Conservation (phyloP, 2,329 filamentous ascomycete genomes). For the Scortechinia acanthostroma region DNA sequence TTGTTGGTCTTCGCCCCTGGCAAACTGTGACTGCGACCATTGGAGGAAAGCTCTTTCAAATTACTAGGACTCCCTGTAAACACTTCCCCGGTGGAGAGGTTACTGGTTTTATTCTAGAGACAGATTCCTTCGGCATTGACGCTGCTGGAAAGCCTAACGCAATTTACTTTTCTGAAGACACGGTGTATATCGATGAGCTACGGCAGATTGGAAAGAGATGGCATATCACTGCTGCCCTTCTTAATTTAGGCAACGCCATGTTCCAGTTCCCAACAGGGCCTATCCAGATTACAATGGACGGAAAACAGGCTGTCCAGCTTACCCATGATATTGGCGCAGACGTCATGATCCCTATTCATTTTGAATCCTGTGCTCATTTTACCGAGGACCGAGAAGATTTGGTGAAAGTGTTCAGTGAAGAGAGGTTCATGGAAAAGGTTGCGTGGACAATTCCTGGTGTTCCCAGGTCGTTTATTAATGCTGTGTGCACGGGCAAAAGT, state of each 20-base stretch:
- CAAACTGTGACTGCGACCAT: constrained; percentile 17
- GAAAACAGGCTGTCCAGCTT: constrained; percentile 26
- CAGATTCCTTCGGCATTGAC: constrained; percentile 21
- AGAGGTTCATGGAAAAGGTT: constrained; percentile 21
- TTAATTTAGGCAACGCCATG: constrained; percentile 29
- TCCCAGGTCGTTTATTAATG: not conserved
- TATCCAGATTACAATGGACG: constrained; percentile 33
- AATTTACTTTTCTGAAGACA: constrained; percentile 40
- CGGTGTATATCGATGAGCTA: constrained; percentile 33
- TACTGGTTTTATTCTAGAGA: constrained; percentile 31
- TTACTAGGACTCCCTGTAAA: constrained; percentile 31
- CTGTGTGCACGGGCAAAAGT: too few species aligned
- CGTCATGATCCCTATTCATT: constrained; percentile 35
- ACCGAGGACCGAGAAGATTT: constrained; percentile 21
- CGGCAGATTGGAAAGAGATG: constrained; percentile 19
- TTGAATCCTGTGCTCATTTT: constrained; percentile 35
- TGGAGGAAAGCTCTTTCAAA: constrained; percentile 20
- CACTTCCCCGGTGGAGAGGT: constrained; percentile 34
- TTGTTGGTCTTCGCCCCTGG: constrained; percentile 28
- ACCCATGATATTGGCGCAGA: constrained; percentile 28
- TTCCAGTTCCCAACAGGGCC: constrained; percentile 6
- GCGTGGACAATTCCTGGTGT: constrained; percentile 20
- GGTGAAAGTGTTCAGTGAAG: constrained; percentile 16
- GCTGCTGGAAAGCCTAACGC: constrained; percentile 28
- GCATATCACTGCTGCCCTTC: constrained; percentile 25